Evolutionary conservation across 495 filamentous ascomycete species (phyloP).

Genomic region (Aspergillus biplanus): DNA sequence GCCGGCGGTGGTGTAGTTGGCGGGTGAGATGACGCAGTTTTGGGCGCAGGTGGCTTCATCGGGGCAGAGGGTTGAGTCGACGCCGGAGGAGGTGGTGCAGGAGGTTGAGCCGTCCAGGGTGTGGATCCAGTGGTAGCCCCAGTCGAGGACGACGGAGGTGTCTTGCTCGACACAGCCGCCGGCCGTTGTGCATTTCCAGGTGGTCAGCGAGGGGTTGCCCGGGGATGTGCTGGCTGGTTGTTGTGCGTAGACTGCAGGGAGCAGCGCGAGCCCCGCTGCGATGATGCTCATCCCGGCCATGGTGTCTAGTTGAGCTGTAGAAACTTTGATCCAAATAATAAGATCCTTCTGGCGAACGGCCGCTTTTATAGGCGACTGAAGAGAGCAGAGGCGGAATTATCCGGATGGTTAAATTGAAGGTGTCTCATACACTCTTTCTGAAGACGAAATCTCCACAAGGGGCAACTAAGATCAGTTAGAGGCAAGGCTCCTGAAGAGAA

Average conservation of each 20-base stretch:
- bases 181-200: conserved; percentile 10
- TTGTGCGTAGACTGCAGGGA: neutral
- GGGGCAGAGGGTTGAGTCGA: conserved; percentile 9
- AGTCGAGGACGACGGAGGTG: conserved; percentile 10
- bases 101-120: neutral
- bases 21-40: conserved; percentile 12
- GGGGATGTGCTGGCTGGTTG: conserved; percentile 6
- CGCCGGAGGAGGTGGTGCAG: conserved; percentile 5
- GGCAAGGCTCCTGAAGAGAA: neutral
- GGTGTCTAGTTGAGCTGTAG: neutral
- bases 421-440: too few species aligned
- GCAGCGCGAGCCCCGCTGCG: conserved; percentile 4
- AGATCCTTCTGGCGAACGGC: neutral
- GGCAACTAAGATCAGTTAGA: too few species aligned
- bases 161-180: conserved; percentile 10
- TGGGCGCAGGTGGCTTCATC: conserved; percentile 7
- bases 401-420: too few species aligned
- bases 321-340: neutral
- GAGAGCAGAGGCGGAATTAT: too few species aligned
- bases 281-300: neutral
- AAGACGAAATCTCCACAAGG: too few species aligned
- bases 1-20: conserved; percentile 8
- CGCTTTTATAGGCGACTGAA: neutral
- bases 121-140: conserved; percentile 12
- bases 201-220: conserved; percentile 11